Conservation (phyloP, 2,329 filamentous ascomycete genomes). For the Penicillium sclerotiorum region DNA sequence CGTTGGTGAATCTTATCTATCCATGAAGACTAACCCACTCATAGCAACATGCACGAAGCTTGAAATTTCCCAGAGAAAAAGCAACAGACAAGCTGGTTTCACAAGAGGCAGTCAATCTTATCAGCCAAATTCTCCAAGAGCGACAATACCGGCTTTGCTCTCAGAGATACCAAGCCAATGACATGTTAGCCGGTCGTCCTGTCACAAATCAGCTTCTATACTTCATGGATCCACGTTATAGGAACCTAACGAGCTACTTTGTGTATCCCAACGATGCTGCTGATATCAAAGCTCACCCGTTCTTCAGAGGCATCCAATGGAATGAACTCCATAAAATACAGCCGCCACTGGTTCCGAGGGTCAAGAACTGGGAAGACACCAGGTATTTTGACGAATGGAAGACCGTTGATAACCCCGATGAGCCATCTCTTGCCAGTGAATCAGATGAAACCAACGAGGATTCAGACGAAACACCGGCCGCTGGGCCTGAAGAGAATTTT, state of each 20-base stretch:
- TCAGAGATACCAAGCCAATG: slow-evolving; percentile 70
- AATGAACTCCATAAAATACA: slow-evolving; percentile 67
- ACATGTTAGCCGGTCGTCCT: slow-evolving; percentile 46
- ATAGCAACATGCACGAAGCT: slow-evolving; percentile 69
- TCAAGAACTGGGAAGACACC: slow-evolving; percentile 70
- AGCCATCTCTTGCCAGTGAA: slow-evolving; percentile 17
- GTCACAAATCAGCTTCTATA: slow-evolving; percentile 34
- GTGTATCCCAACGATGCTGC: slow-evolving; percentile 83
- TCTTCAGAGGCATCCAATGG: slow-evolving; percentile 82
- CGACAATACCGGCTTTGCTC: slow-evolving; percentile 77
- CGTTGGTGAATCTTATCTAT: not conserved
- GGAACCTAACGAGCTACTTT: slow-evolving; percentile 57
- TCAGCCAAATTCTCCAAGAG: slow-evolving; percentile 71
- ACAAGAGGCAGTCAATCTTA: slow-evolving; percentile 73
- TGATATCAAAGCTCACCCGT: slow-evolving; percentile 86
- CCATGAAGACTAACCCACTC: slow-evolving; percentile 21
- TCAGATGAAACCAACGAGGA: slow-evolving; percentile 15
- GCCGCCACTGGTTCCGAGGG: slow-evolving; percentile 79
- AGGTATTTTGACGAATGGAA: slow-evolving; percentile 84
- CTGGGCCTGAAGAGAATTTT: not conserved
- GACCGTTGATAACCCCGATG: slow-evolving; percentile 63
- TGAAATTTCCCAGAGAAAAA: slow-evolving; percentile 68
- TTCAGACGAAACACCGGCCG: not conserved
- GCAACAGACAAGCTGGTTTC: slow-evolving; percentile 62
- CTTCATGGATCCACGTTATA: slow-evolving; percentile 35